Evolutionary conservation across 2,329 filamentous ascomycete genomes (phyloP).

Genomic region (Aspergillus sp.): DNA sequence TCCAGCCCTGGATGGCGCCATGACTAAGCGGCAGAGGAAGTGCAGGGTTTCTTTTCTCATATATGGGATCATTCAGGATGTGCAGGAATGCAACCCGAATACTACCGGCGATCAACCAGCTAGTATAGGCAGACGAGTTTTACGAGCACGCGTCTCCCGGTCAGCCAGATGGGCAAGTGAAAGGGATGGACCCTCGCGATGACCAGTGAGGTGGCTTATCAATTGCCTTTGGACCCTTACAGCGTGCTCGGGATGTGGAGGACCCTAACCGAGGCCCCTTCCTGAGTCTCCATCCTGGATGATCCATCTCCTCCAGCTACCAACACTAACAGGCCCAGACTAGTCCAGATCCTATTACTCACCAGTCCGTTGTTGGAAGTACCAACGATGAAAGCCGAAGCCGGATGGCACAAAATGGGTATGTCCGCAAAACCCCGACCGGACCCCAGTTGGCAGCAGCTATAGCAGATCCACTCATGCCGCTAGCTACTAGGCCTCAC

Average conservation of each 20-base stretch:
- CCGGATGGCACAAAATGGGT: too few species aligned
- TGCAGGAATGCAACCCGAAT: background rate
- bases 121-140: background rate
- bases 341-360: slow-evolving; percentile 45
- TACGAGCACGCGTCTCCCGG: background rate
- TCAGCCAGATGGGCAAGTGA: background rate
- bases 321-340: slow-evolving; percentile 40
- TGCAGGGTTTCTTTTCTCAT: background rate
- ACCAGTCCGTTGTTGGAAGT: too few species aligned
- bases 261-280: background rate
- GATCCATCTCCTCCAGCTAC: background rate
- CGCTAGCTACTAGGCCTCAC: background rate
- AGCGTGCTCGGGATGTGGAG: slow-evolving; percentile 12
- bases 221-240: background rate
- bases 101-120: background rate
- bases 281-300: background rate
- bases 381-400: too few species aligned
- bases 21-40: background rate
- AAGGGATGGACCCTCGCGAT: background rate
- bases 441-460: background rate
- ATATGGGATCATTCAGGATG: background rate
- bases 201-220: background rate
- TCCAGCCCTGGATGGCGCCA: background rate
- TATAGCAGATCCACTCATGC: background rate
- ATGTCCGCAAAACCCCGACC: too few species aligned